phyloP scores from a whole-genome alignment of 2,329 filamentous ascomycete genomes.

The Domatiomyces globalis region DNA sequence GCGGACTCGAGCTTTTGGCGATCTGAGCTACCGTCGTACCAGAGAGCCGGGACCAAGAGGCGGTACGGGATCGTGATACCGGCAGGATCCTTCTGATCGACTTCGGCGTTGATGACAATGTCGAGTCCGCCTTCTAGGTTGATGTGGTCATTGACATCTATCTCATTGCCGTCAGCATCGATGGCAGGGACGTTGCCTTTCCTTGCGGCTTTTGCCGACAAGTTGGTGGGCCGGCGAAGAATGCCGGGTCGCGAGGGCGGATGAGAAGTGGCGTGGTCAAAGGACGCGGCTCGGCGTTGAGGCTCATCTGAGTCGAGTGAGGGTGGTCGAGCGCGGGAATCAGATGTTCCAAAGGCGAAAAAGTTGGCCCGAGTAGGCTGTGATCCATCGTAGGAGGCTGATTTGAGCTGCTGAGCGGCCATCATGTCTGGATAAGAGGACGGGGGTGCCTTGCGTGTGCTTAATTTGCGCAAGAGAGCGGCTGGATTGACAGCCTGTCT shows the following conservation, averaged over 20 bases:
- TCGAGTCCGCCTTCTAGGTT: constrained; percentile 75
- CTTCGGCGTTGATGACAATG: constrained; percentile 77
- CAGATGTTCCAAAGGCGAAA: constrained; percentile 1
- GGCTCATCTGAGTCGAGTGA: constrained; percentile 8
- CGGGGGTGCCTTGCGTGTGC: constrained; percentile 29
- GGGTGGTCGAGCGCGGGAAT: constrained; percentile 6
- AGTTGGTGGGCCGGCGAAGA: constrained; percentile 57
- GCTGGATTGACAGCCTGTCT: constrained; percentile 32
- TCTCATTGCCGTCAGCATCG: constrained; percentile 36
- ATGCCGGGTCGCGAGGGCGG: constrained; percentile 23
- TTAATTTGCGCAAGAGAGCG: constrained; percentile 35
- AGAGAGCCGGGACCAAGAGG: constrained; percentile 65
- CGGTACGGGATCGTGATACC: constrained; percentile 82
- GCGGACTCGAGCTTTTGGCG: constrained; percentile 16
- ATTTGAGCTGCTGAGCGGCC: constrained; percentile 13
- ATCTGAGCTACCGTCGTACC: constrained; percentile 31
- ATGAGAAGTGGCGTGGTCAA: constrained; percentile 13
- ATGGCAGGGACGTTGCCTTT: constrained; percentile 30
- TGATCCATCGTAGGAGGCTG: constrained; percentile 13
- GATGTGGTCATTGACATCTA: constrained; percentile 39
- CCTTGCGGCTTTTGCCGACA: constrained; percentile 48
- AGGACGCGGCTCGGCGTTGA: constrained; percentile 9
- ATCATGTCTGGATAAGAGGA: constrained; percentile 25
- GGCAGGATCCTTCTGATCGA: constrained; percentile 68
- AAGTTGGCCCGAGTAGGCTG: background rate